Base-by-base conservation (phyloP, 2,329 filamentous ascomycete genomes). In the Hirsutella rhossiliensis region DNA sequence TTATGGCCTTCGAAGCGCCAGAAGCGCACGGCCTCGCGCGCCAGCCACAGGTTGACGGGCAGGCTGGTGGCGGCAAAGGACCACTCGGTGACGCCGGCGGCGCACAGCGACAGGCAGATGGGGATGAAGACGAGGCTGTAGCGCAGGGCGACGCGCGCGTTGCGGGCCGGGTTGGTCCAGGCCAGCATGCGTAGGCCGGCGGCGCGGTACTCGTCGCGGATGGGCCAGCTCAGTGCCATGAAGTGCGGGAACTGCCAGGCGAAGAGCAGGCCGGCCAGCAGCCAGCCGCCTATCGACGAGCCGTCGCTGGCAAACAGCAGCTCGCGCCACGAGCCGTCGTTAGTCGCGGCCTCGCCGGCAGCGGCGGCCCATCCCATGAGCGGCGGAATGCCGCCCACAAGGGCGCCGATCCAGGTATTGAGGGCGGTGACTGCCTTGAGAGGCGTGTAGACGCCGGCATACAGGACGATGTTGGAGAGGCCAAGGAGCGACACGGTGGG, bases 241-340 rank as follows among this genome's bases (percentile, higher is more conserved):
- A 98, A 98, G 65, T 98, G 92, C 3, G 92, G 88, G 58, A 98
- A 97, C 60, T 98, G 90, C 92, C 92, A 98, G 12, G 88, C 84
- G 52, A 95, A 94, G 5, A 98, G 70, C 7, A 97, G 67, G 0
- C 75, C 79, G 1, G 87, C 90, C 13, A 96, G 69, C 1, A 97
- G 67, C 92, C 92, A 98, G 4, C 90, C 92, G 5, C 92, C 92
- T 11, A 80, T 66, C 23, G 61, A 78, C 56, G 60, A 81, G 59
- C 56, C 85, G 52, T 78, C 75, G 12, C 58, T 55, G 1, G 73
- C 82, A 45, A 94, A 76, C 0, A 94, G 69, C 34, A 94, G 73
- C 57, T 92, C 87, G 41, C 75, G 72, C 81, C 84, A 92, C 11
- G 78, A 82, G 28, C 84, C 83, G 51, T 82, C 79, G 19, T 75